phyloP scores from a whole-genome alignment of 768 basidiomycete genomes.

The Podaxis sp. region DNA sequence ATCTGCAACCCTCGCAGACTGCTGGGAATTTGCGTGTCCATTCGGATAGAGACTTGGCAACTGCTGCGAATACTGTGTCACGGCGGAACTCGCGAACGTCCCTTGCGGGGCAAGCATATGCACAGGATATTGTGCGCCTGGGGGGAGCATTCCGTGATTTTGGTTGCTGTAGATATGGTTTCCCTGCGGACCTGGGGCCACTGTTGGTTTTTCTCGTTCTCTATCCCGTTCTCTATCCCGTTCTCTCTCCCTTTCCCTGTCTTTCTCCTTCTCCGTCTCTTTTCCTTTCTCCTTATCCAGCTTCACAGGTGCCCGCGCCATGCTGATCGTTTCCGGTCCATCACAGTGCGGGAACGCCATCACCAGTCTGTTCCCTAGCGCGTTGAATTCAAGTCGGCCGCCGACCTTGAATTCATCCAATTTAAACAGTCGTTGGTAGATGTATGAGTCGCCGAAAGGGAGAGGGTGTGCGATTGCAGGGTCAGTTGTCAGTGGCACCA shows the following conservation, averaged over 20 bases:
- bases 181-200: background rate
- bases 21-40: background rate
- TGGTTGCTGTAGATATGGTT: background rate
- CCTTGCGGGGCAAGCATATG: background rate
- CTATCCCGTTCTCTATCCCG: background rate
- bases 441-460: constrained; percentile 45
- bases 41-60: background rate
- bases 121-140: constrained; percentile 8
- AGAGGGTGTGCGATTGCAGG: constrained; percentile 30
- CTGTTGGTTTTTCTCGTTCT: background rate
- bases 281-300: constrained; percentile 11
- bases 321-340: constrained; percentile 35
- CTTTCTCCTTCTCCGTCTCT: background rate
- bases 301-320: constrained; percentile 19
- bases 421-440: constrained; percentile 69
- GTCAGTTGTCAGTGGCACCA: constrained; percentile 31
- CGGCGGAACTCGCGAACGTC: background rate
- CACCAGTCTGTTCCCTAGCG: constrained; percentile 45
- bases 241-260: background rate
- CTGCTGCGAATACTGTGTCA: background rate
- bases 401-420: constrained; percentile 62
- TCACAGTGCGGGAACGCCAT: constrained; percentile 43
- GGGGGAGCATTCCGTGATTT: background rate
- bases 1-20: background rate
- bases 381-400: constrained; percentile 50